Conservation (phyloP, 2,329 filamentous ascomycete genomes). For the Colletotrichum camelliae region DNA sequence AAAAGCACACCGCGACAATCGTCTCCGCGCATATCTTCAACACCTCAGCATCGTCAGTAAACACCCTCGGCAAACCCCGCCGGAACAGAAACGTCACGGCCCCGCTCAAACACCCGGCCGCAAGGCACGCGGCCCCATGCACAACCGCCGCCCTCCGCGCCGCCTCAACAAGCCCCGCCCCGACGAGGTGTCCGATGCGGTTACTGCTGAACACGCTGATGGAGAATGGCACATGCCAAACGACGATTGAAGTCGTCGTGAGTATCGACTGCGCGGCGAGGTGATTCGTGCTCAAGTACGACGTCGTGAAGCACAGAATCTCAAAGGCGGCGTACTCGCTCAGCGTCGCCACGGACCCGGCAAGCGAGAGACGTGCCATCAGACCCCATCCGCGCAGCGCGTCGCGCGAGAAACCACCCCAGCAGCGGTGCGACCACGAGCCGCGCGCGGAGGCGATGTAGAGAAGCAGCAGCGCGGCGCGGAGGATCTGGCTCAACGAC, state of each 20-base stretch:
- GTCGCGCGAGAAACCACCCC: constrained; percentile 44
- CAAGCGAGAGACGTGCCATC: constrained; percentile 41
- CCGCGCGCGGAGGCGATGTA: constrained; percentile 50
- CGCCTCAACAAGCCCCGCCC: constrained; percentile 33
- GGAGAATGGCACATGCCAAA: constrained; percentile 49
- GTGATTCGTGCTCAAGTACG: constrained; percentile 46
- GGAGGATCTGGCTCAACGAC: constrained; percentile 52
- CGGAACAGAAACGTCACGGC: not conserved
- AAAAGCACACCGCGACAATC: rapidly evolving
- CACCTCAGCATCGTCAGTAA: not conserved
- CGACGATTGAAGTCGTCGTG: constrained; percentile 42
- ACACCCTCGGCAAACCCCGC: not conserved
- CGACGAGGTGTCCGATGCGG: constrained; percentile 47
- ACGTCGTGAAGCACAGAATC: constrained; percentile 48
- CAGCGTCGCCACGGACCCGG: constrained; percentile 43
- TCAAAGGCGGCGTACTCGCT: constrained; percentile 49
- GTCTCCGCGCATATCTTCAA: not conserved
- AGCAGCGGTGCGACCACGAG: constrained; percentile 45
- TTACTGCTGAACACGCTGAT: constrained; percentile 46
- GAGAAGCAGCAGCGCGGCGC: constrained; percentile 49
- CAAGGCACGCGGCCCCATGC: not conserved
- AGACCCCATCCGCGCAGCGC: constrained; percentile 43
- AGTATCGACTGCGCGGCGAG: constrained; percentile 47
- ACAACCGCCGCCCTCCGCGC: not conserved
- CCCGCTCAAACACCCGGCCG: not conserved